Evolutionary conservation across 1,284 basidiomycete genomes (phyloP), one percentile per base, ranked within the genome.

Genomic region (Amylostereum areolatum): DNA sequence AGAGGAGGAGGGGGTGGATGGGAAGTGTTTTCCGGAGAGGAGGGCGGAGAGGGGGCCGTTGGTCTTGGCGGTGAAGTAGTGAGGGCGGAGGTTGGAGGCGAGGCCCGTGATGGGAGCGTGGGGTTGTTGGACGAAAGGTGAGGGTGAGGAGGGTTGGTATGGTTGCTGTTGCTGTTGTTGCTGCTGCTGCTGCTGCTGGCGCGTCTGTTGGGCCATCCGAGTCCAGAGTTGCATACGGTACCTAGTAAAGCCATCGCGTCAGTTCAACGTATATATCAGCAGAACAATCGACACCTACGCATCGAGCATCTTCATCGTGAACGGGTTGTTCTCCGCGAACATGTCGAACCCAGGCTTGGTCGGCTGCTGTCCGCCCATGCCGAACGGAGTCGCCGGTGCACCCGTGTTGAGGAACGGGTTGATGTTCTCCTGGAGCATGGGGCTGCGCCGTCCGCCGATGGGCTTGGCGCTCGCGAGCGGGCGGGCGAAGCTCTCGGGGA

Each of bases 161-260:
- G 30, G 34, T 43, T 50, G 54, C 43, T 57, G 59, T 18, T 52
- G 46, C 40, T 47, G 53, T 34, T 58, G 55, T n/a, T 55, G 55
- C 47, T 55, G 59, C 37, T 57, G 73, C 66, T 62, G 61, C 30
- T 57, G 44, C n/a, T 59, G 57, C 48, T 58, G 53, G 18, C 56
- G 55, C 45, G 61, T 59, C 49, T 65, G 68, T 55, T 66, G 63
- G 0, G 88, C 88, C 78, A 93, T 86, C 66, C 85, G 81, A 34
- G 81, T 80, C 91, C 90, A 93, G 2, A 93, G 73, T 58, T 93
- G 91, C 85, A 91, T 90, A 33, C 91, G 79, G 59, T 85, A 80
- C 9, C 77, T 80, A 51, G 42, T 51, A 41, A 44, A 27, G 45
- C 25, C 45, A 43, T 48, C 27, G 45, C 51, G 52, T 48, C 43